Base-by-base conservation (phyloP, 495 filamentous ascomycete species). In the Zalerion maritima region DNA sequence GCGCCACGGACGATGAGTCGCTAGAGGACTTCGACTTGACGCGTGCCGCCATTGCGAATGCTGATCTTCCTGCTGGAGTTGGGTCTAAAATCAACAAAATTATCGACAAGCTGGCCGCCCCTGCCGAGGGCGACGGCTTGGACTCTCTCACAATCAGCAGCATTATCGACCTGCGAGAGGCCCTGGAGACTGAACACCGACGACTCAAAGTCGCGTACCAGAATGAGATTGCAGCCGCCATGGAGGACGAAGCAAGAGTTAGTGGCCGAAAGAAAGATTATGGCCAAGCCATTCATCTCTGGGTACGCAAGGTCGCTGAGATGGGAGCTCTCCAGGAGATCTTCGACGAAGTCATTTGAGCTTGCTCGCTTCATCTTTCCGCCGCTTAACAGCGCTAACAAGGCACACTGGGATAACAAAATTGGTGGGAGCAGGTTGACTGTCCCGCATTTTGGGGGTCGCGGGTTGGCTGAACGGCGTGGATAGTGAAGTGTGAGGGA, bases 201-300 rank as follows among this genome's bases (percentile, higher is more conserved):
- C 26, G 35, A 2, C 33, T 55, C 11, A 37, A 49, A 8, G 35
- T 38, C 1, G 34, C 40, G 22, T 47, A 54, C 18, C 23, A 34
- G 5, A 29, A 20, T 3, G 50, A 54, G 34, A 26, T 45, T 6
- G 36, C 25, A 2, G 23, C 32, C 2, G 31, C 40, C 5, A 35
- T 42, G 12, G 47, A 46, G 6, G 36, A 44, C 16, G 38, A 43
- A 11, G 45, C 37, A 16, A 38, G 24, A 13, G 31, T 51, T 9
- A 40, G 42, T 5, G 52, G 52, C 2, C 44, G 58, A 2, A 53
- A 45, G 31, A 46, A 47, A 21, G 57, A 62, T 27, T 52, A 55
- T 31, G 57, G 52, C 3, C 52, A 46, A 0, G 54, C 54, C 1
- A 38, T 64, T 3, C 60, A 64, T 24, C 42, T 47, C 16, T 64